Base-by-base conservation (phyloP, 768 basidiomycete species). In the Gloeostereum incarnatum region DNA sequence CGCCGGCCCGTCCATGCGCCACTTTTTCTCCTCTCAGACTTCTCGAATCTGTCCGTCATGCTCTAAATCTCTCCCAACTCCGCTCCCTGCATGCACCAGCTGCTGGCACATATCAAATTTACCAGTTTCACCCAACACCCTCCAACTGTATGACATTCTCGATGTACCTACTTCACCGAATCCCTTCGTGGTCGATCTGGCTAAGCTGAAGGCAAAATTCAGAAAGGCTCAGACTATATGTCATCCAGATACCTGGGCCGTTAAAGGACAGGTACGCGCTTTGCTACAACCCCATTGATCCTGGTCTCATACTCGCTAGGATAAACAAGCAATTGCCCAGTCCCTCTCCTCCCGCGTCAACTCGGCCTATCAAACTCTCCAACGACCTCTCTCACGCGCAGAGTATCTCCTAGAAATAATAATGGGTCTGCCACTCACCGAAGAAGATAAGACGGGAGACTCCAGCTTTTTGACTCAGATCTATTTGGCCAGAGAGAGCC, bases 191-290 rank as follows among this genome's bases (percentile, higher is more conserved):
- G 59, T 97, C 30, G 78, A 91, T 52, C 49, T 69, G 11, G 49
- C 58, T 1, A 60, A 68, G 14, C 60, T 96, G 42, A 81, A 77
- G 55, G 61, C 63, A 24, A 68, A 71, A 20, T 93, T 89, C 54
- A 63, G 83, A 23, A 61, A 70, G 32, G 74, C 83, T 3, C 92
- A 94, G 52, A 68, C 76, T 16, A 61, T 75, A 16, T 78, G 87
- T 36, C 92, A 97, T 62, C 92, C 92, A 0, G 92, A 97, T 55
- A 68, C 78, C 9, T 94, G 86, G 82, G 71, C 78, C 23, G 71
- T 75, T 21, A 69, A 73, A 50, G 76, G 77, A 40, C 57, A 70
- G 43, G 85, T 83, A 45, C 38, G 58, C 29, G 31, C 8, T 35
- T 35, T 31, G 5, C 26, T 40, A 6, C 17, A 6, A 24, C 14